A percentile compares a stretch with the other conserved stretches of the same genome.
These are phyloP conservation scores for Capsicum pubescens DNA, from an alignment of 257 asterid genomes.

Conservation along the genomic window DNA sequence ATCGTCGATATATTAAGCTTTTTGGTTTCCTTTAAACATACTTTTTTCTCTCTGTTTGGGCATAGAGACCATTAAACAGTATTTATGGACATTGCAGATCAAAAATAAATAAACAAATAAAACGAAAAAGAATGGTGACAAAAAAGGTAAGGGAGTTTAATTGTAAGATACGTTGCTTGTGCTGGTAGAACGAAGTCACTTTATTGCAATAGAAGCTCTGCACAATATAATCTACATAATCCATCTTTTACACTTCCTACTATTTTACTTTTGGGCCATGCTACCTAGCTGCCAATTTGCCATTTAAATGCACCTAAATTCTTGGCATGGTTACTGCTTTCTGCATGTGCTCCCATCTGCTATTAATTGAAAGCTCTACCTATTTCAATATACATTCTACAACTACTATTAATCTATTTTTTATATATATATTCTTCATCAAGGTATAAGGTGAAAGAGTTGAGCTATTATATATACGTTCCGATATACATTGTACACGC, in stretches of 20 bases:
- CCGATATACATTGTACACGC: background rate
- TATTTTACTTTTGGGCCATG: conserved; percentile 28
- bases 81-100: background rate
- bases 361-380: background rate
- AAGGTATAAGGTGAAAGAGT: background rate
- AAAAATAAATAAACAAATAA: background rate
- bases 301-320: conserved; percentile 26
- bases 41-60: too few species aligned
- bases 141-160: background rate
- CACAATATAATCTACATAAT: background rate
- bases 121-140: background rate
- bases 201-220: conserved; percentile 18
- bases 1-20: too few species aligned
- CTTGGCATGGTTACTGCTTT: conserved; percentile 30
- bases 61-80: too few species aligned
- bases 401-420: background rate
- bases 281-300: conserved; percentile 12
- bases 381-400: background rate
- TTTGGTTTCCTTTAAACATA: too few species aligned
- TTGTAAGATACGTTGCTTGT: conserved; percentile 31
- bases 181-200: background rate
- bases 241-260: background rate
- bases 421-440: background rate
- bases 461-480: background rate
- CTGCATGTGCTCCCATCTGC: conserved; percentile 33